phyloP scores from a whole-genome alignment of 2,329 filamentous ascomycete species.

The Colletotrichum liaoningense region DNA sequence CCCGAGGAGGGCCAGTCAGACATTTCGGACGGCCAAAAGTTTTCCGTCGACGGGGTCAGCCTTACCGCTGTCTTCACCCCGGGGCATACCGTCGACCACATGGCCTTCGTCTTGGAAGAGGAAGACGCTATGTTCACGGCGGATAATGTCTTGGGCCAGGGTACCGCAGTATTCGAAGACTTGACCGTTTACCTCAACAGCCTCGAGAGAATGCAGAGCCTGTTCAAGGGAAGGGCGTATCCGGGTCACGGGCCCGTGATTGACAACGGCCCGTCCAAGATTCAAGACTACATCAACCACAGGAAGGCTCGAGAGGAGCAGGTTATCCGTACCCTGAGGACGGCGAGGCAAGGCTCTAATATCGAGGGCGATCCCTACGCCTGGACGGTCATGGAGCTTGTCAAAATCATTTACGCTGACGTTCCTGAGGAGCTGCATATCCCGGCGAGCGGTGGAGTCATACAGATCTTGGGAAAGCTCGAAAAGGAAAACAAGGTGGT shows the following conservation, averaged over 20 bases:
- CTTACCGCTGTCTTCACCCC: conserved; percentile 71
- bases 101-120: conserved; percentile 81
- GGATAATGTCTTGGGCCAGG: conserved; percentile 89
- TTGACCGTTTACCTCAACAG: conserved; percentile 75
- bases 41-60: conserved; percentile 70
- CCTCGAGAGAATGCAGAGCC: conserved; percentile 74
- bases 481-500: conserved; percentile 76
- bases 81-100: conserved; percentile 85
- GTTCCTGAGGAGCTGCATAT: conserved; percentile 80
- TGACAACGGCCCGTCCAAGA: conserved; percentile 76
- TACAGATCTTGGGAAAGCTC: conserved; percentile 85
- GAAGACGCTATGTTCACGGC: conserved; percentile 88
- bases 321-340: conserved; percentile 72
- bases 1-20: conserved; percentile 63
- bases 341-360: conserved; percentile 40
- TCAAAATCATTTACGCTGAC: conserved; percentile 87
- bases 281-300: conserved; percentile 87
- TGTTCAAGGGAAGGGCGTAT: conserved; percentile 79
- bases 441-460: conserved; percentile 80
- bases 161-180: conserved; percentile 87
- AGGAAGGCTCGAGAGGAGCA: conserved; percentile 83
- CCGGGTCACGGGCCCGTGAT: conserved; percentile 89
- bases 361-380: conserved; percentile 43
- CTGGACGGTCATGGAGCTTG: conserved; percentile 83
- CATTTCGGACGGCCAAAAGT: conserved; percentile 63